Percentiles rank a stretch among this genome's conserved stretches.
Conservation (phyloP, 225 moss, liverwort and hornwort species). For the Sphagnum tenellum region DNA sequence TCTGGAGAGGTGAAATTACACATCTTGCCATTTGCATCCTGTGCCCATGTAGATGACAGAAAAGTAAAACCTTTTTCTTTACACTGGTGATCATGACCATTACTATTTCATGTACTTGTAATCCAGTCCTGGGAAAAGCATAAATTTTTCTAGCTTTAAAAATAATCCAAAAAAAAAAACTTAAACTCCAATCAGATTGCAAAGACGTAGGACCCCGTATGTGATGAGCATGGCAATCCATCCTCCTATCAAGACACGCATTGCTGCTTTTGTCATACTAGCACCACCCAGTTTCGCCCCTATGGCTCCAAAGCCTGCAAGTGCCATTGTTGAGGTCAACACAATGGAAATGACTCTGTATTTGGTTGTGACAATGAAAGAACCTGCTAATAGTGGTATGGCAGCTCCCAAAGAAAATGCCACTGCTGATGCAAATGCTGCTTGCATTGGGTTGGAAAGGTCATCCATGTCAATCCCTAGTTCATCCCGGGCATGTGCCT, state of each 20-base stretch:
- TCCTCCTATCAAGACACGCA: constrained; percentile 9
- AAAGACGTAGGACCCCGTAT: neutral
- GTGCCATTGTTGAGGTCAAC: constrained; percentile 4
- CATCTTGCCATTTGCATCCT: too few relatives aligned
- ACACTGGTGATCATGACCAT: too few relatives aligned
- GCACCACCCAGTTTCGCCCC: constrained; percentile 8
- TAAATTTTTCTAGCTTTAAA: too few relatives aligned
- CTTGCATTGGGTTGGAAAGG: constrained; percentile 7
- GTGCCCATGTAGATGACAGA: too few relatives aligned
- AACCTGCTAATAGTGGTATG: constrained; percentile 5
- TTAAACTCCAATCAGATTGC: too few relatives aligned
- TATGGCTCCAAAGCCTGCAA: constrained; percentile 10
- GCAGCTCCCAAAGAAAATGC: constrained; percentile 4
- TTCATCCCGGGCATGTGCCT: too few relatives aligned
- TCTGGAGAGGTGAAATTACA: too few relatives aligned
- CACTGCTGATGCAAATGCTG: constrained; percentile 8
- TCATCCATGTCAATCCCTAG: neutral
- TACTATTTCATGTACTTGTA: too few relatives aligned
- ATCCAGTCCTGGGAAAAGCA: too few relatives aligned
- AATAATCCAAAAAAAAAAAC: too few relatives aligned
- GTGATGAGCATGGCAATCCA: constrained; percentile 13
- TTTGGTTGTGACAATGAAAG: constrained; percentile 1
- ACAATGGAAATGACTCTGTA: constrained; percentile 2
- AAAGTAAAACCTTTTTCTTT: too few relatives aligned
- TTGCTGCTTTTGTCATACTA: neutral